Percentiles rank a stretch among this genome's conserved stretches.
These are phyloP conservation scores for Rhizopus arrhizus DNA, from an alignment of 371 early-diverging fungal species.

Conservation along the genomic window DNA sequence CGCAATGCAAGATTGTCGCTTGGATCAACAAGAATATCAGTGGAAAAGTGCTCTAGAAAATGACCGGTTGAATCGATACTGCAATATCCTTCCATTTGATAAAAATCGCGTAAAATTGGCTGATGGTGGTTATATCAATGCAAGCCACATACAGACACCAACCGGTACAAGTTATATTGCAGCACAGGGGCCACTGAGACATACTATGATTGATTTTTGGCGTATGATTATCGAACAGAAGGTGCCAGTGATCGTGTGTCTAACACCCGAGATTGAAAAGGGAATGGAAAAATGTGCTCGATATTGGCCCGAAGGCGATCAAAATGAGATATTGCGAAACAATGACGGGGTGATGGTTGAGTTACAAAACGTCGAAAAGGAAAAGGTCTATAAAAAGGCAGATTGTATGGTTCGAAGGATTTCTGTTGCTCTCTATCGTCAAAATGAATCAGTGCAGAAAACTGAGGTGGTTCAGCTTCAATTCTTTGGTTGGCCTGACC, in stretches of 20 bases:
- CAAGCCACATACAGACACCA: conserved; percentile 61
- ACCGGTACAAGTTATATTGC: conserved; percentile 72
- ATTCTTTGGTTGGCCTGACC: conserved; percentile 90
- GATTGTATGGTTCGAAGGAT: conserved; percentile 19
- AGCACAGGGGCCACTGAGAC: conserved; percentile 87
- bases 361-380: conserved; percentile 11
- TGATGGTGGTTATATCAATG: conserved; percentile 80
- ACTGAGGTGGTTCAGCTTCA: conserved; percentile 71
- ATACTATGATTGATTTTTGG: conserved; percentile 91
- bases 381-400: conserved; percentile 10
- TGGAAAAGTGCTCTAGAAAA: conserved; percentile 13
- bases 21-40: background rate
- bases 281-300: conserved; percentile 69
- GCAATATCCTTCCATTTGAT: conserved; percentile 62
- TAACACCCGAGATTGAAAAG: conserved; percentile 78
- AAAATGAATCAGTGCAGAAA: conserved; percentile 22
- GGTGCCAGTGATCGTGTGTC: conserved; percentile 78
- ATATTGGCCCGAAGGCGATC: conserved; percentile 69
- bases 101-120: conserved; percentile 50
- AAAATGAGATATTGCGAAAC: conserved; percentile 12
- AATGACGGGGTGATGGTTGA: conserved; percentile 10
- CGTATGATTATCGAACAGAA: conserved; percentile 82
- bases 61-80: conserved; percentile 43
- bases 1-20: conserved; percentile 6
- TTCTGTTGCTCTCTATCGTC: conserved; percentile 14